phyloP scores from a whole-genome alignment of 2,329 filamentous ascomycete species.

The Diaporthe vaccinii region DNA sequence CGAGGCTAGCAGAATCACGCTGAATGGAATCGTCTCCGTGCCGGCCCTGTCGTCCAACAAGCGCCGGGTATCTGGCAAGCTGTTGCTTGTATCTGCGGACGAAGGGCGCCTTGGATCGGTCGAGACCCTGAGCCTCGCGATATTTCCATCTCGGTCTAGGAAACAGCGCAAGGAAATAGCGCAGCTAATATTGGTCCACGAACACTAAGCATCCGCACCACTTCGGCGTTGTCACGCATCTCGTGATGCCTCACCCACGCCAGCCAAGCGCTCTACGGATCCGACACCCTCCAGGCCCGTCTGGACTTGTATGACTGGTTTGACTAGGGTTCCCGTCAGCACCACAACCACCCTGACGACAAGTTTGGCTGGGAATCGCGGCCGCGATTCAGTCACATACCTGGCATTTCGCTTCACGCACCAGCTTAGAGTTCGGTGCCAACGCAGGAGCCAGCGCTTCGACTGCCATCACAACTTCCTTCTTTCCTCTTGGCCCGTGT shows the following conservation, averaged over 20 bases:
- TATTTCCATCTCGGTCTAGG: constrained; percentile 1
- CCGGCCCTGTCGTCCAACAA: neutral
- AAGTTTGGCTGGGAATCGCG: constrained; percentile 10
- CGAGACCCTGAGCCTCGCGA: neutral
- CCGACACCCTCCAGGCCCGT: neutral
- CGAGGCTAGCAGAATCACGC: constrained; percentile 3
- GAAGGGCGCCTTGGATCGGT: neutral
- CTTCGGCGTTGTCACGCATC: neutral
- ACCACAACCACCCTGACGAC: neutral
- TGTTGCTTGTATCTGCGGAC: neutral
- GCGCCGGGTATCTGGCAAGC: constrained; percentile 2
- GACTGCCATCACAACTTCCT: neutral
- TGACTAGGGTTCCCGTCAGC: neutral
- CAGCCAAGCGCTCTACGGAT: neutral
- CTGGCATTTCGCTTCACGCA: neutral
- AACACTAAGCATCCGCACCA: constrained; percentile 1
- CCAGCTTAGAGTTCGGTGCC: constrained; percentile 22
- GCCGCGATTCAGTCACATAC: constrained; percentile 19
- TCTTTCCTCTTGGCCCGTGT: neutral
- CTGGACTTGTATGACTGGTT: neutral
- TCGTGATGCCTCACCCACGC: constrained; percentile 9
- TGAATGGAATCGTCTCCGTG: neutral
- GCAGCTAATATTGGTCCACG: neutral
- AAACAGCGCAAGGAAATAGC: neutral
- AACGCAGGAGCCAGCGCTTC: neutral